Conservation (phyloP, 306 rosid species). For the Astragalus membranaceus region DNA sequence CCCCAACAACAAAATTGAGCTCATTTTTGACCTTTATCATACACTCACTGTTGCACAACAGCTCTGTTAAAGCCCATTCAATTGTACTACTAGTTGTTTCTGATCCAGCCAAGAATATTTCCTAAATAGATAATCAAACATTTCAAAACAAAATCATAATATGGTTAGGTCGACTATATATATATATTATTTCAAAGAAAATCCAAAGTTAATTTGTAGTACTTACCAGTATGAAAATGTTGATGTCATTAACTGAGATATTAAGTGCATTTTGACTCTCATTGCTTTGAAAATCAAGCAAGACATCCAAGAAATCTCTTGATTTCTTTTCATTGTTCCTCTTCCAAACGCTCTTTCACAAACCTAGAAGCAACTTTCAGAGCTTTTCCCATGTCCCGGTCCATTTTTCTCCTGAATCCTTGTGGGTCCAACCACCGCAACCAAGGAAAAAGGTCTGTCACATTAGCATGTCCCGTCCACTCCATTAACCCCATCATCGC, state of each 20-base stretch:
- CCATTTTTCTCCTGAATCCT: constrained; percentile 44
- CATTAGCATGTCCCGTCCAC: constrained; percentile 40
- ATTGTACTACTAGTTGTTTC: constrained; percentile 52
- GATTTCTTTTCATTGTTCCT: neutral
- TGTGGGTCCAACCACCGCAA: constrained; percentile 47
- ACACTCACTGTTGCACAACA: constrained; percentile 21
- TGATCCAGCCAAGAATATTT: constrained; percentile 49
- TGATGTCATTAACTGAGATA: constrained; percentile 40
- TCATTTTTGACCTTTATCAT: constrained; percentile 31
- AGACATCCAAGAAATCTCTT: constrained; percentile 50
- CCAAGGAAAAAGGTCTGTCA: constrained; percentile 48
- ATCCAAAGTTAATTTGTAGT: too few species aligned
- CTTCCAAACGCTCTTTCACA: constrained; percentile 33
- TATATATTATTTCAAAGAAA: too few species aligned
- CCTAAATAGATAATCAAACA: constrained; percentile 17
- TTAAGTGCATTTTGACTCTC: constrained; percentile 29
- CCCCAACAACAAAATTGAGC: constrained; percentile 28
- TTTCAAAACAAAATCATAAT: too few species aligned
- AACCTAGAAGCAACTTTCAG: constrained; percentile 32
- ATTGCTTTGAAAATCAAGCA: constrained; percentile 43
- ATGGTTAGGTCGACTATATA: too few species aligned
- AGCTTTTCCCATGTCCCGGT: constrained; percentile 45
- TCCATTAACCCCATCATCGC: constrained; percentile 43
- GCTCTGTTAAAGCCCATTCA: constrained; percentile 55
- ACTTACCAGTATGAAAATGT: constrained; percentile 41